phyloP scores from a whole-genome alignment of 2,329 filamentous ascomycete genomes.

The Corniculantispora saksenae region DNA sequence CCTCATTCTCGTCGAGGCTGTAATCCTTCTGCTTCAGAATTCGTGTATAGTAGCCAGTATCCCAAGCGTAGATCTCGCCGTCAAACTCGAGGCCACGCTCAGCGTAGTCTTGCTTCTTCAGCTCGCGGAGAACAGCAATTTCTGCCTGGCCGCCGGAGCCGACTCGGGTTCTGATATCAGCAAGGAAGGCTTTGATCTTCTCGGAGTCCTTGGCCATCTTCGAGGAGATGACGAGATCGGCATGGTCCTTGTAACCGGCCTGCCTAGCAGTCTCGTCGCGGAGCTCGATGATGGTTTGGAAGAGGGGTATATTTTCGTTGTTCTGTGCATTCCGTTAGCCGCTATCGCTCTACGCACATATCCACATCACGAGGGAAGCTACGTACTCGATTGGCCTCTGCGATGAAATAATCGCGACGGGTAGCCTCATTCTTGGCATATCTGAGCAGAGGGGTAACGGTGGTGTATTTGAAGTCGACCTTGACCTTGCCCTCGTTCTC shows the following conservation, averaged over 20 bases:
- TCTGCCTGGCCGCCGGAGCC: slow-evolving; percentile 71
- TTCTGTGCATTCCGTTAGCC: slow-evolving; percentile 40
- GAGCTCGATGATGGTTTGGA: slow-evolving; percentile 72
- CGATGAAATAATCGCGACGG: slow-evolving; percentile 68
- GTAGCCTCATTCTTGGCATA: slow-evolving; percentile 72
- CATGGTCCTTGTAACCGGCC: slow-evolving; percentile 76
- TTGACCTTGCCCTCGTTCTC: slow-evolving; percentile 74
- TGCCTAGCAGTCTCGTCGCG: slow-evolving; percentile 78
- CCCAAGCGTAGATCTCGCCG: slow-evolving; percentile 79
- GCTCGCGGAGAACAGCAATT: slow-evolving; percentile 65
- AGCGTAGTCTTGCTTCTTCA: slow-evolving; percentile 72
- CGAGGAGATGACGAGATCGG: slow-evolving; percentile 73
- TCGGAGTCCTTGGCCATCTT: slow-evolving; percentile 82
- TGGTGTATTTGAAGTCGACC: slow-evolving; percentile 81
- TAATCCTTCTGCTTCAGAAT: slow-evolving; percentile 80
- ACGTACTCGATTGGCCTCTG: slow-evolving; percentile 74
- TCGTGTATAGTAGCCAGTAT: slow-evolving; percentile 77
- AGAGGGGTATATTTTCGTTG: slow-evolving; percentile 70
- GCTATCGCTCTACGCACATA: not conserved
- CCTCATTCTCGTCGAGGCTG: slow-evolving; percentile 75
- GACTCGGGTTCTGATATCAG: slow-evolving; percentile 67
- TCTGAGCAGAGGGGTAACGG: slow-evolving; percentile 76
- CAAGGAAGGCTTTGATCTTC: slow-evolving; percentile 72
- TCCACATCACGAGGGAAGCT: not conserved
- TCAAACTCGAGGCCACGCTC: slow-evolving; percentile 60